Evolutionary conservation across 306 rosid genomes (phyloP).

Genomic region (Prinsepia uniflora): DNA sequence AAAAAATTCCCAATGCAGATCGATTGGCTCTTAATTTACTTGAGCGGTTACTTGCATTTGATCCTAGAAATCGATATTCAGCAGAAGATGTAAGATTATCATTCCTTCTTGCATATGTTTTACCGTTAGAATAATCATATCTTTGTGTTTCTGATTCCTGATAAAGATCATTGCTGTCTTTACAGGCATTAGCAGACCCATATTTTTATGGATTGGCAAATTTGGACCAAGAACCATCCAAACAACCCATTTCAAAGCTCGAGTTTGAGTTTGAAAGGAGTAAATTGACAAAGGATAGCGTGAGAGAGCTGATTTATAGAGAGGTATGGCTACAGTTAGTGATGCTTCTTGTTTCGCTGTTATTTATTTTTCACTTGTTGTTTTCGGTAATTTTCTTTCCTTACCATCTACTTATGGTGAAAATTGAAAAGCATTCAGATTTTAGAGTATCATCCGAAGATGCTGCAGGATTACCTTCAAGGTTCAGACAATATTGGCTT

Average conservation of each 20-base stretch:
- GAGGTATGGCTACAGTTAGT: conserved; percentile 35
- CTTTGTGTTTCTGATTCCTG: conserved; percentile 9
- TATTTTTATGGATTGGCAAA: conserved; percentile 55
- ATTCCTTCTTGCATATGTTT: too few relatives aligned
- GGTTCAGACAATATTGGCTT: conserved; percentile 47
- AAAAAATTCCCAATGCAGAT: conserved; percentile 49
- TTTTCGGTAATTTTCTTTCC: conserved; percentile 8
- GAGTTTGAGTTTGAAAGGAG: conserved; percentile 67
- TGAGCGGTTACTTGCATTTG: conserved; percentile 57
- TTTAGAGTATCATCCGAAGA: conserved; percentile 69
- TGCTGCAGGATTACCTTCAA: conserved; percentile 53
- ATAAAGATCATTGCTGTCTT: conserved; percentile 10
- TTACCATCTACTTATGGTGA: conserved; percentile 13
- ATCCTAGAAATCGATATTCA: conserved; percentile 56
- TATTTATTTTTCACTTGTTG: conserved; percentile 6
- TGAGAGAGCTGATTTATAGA: conserved; percentile 62
- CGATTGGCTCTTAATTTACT: conserved; percentile 59
- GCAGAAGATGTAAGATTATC: conserved; percentile 50
- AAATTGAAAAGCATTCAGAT: conserved; percentile 39
- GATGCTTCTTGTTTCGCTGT: conserved; percentile 13
- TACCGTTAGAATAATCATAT: too few relatives aligned
- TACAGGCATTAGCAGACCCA: conserved; percentile 61
- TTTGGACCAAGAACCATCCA: conserved; percentile 45
- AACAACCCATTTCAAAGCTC: conserved; percentile 49
- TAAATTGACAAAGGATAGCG: conserved; percentile 46